Evolutionary conservation across 2,329 filamentous ascomycete genomes (phyloP), one percentile per base, ranked within the genome.

Genomic region (Curvularia lunata): DNA sequence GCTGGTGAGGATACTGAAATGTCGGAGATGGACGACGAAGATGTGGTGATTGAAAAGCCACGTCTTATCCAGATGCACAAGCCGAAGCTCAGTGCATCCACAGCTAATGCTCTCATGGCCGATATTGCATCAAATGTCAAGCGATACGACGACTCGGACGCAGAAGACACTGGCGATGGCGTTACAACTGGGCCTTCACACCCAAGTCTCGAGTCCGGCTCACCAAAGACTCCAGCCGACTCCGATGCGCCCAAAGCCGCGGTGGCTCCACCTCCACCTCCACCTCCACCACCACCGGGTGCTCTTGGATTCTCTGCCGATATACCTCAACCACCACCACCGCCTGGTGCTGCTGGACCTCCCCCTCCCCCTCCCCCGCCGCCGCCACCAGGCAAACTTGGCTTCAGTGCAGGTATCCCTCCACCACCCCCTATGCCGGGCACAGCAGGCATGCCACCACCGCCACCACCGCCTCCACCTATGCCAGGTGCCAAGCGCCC

Each of bases 101-200:
- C 92, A 81, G 83, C 88, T 81, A 81, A 87, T 82, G 81, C 87
- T 73, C 75, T 94, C 79, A 71, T 89, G 81, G 78, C 83, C 80
- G 83, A 97, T 77, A 88, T 97, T 65, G 85, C 87, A 32, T 85
- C 88, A 49, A 95, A 90, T 78, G 85, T 94, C 69, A 89, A 88
- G 78, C 86, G 81, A 59, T 86, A 87, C 68, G 90, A 90, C 70
- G 89, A 83, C 45, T 91, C 89, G 72, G 90, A 92, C 67, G 89
- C 87, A 30, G 88, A 90, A 66, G 86, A 83, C 38, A 89, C 90
- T 66, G 86, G 83, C 41, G 89, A 90, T 66, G 87, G 86, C 52
- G 82, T 89, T 57, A 91, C 89, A 1, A 91, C 90, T 34, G 91
- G 88, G 25, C 86, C 90, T 45, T 91, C 88, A 19, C 88, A 92